Conservation (phyloP, 129 eudicot species). For the Lonicera japonica region DNA sequence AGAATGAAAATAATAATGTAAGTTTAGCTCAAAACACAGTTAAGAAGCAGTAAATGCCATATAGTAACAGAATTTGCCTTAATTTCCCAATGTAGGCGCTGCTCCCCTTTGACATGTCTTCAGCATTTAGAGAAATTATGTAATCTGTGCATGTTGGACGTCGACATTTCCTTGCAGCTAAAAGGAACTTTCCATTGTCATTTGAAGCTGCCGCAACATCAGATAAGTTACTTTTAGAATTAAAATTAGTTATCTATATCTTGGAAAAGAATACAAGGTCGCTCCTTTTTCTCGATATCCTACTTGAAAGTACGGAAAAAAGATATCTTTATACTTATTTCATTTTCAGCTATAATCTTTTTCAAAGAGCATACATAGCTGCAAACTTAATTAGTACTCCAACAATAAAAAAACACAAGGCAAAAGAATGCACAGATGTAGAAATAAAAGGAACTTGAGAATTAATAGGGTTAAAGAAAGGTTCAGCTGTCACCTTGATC, state of each 20-base stretch:
- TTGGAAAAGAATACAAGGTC: background rate
- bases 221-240: background rate
- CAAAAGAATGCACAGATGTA: background rate
- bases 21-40: background rate
- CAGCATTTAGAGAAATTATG: slow-evolving; percentile 60
- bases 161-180: slow-evolving; percentile 76
- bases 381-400: background rate
- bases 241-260: background rate
- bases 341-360: too few relatives aligned
- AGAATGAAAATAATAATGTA: background rate
- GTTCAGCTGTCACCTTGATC: slow-evolving; percentile 44
- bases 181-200: slow-evolving; percentile 82
- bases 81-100: slow-evolving; percentile 76
- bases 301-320: background rate
- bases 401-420: background rate
- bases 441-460: background rate
- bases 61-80: slow-evolving; percentile 42
- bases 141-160: slow-evolving; percentile 87
- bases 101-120: slow-evolving; percentile 64
- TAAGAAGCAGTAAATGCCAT: background rate
- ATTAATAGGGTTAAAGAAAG: background rate
- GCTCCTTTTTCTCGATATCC: background rate
- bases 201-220: slow-evolving; percentile 38
- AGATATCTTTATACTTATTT: background rate
- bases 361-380: background rate